Evolutionary conservation across 306 rosid genomes (phyloP).

Genomic region (Oxytropis ochrocephala): DNA sequence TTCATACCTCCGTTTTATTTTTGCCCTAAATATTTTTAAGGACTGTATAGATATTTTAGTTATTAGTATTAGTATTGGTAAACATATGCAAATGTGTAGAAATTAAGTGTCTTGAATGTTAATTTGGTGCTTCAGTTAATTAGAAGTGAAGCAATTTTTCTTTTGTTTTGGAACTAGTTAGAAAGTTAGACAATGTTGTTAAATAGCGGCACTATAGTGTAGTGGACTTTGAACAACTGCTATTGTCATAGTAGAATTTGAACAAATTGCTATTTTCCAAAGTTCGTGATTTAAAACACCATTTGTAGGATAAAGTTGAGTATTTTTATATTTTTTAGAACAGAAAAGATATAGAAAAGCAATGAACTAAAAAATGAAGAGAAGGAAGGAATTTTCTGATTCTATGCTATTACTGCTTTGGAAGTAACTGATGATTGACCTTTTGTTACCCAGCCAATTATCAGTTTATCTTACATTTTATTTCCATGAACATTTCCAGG

Average conservation of each 20-base stretch:
- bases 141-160: neutral
- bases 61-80: neutral
- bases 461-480: neutral
- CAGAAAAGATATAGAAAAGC: neutral
- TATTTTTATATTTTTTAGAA: neutral
- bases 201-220: too few relatives aligned
- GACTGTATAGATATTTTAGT: neutral
- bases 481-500: slow-evolving; percentile 37
- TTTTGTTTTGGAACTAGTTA: neutral
- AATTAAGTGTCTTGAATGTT: slow-evolving; percentile 2
- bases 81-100: neutral
- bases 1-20: neutral
- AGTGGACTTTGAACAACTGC: too few relatives aligned
- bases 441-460: neutral
- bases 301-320: neutral
- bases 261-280: neutral
- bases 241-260: neutral
- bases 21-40: neutral
- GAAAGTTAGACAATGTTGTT: too few relatives aligned
- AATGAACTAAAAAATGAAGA: neutral
- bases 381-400: neutral
- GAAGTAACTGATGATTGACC: neutral
- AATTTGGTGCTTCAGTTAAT: neutral
- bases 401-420: neutral
- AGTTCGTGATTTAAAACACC: too few relatives aligned